phyloP scores from a whole-genome alignment of 345 rosid genomes.

The Physaria fendleri region DNA sequence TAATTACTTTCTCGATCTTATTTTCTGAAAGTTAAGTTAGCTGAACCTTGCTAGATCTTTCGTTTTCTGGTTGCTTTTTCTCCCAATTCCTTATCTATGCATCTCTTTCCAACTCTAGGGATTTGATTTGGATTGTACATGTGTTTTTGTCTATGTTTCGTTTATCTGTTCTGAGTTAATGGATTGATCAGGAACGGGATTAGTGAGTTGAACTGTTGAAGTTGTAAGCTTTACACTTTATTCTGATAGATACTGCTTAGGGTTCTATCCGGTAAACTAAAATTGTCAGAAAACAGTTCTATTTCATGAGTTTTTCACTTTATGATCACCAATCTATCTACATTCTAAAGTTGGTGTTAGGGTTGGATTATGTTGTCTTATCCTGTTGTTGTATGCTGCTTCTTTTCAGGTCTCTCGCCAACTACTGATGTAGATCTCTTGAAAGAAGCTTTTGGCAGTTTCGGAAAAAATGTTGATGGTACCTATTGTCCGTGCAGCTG shows the following conservation, averaged over 20 bases:
- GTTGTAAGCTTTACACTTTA: conserved; percentile 11
- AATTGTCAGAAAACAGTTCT: neutral
- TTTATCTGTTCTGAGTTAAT: neutral
- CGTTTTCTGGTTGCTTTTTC: neutral
- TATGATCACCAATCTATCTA: neutral
- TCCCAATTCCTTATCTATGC: neutral
- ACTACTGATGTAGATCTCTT: conserved; percentile 16
- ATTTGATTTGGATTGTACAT: neutral
- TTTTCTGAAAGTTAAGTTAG: neutral
- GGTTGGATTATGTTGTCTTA: neutral
- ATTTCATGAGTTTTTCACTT: neutral
- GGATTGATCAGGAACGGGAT: conserved; percentile 7
- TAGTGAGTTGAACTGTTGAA: conserved; percentile 1
- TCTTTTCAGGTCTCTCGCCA: conserved; percentile 20
- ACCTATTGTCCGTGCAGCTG: neutral
- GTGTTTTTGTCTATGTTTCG: neutral
- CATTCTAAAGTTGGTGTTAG: conserved; percentile 6
- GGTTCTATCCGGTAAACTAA: neutral
- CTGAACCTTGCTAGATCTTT: conserved; percentile 7
- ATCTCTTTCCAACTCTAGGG: neutral
- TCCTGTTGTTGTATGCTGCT: neutral
- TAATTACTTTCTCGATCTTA: neutral
- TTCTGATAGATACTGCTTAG: neutral
- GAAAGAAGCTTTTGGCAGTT: conserved; percentile 27
- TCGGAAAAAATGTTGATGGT: conserved; percentile 32